Percentiles rank a stretch among this genome's conserved stretches.
Evolutionary conservation across 768 basidiomycete species (phyloP).

Genomic region (Mycena chlorophos): DNA sequence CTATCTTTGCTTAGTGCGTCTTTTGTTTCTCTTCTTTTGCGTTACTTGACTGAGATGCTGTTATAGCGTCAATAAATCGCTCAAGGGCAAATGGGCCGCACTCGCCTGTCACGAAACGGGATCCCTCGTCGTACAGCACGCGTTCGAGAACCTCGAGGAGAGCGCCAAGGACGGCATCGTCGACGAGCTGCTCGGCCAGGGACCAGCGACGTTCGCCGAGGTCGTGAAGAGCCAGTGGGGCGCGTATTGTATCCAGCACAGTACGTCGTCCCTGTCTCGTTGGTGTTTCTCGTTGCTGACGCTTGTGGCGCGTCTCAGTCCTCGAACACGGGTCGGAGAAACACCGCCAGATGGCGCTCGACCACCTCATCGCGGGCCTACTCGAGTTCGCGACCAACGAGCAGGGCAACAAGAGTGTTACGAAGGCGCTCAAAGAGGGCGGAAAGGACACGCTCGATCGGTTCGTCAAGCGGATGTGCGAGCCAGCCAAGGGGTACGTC

Average conservation of each 20-base stretch:
- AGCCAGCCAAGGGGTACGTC: constrained; percentile 75
- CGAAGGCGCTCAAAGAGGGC: constrained; percentile 84
- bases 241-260: constrained; percentile 83
- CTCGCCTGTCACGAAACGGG: constrained; percentile 90
- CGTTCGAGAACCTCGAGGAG: constrained; percentile 83
- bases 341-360: constrained; percentile 74
- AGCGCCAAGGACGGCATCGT: constrained; percentile 84
- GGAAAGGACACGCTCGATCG: constrained; percentile 73
- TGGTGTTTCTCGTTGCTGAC: background rate
- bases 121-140: constrained; percentile 83
- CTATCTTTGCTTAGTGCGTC: constrained; percentile 82
- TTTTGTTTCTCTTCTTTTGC: constrained; percentile 2
- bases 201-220: constrained; percentile 64
- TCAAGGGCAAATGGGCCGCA: constrained; percentile 87
- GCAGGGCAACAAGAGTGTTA: constrained; percentile 86
- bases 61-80: constrained; percentile 77
- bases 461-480: constrained; percentile 81
- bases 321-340: constrained; percentile 81
- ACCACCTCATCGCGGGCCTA: constrained; percentile 73
- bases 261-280: constrained; percentile 42
- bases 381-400: constrained; percentile 80
- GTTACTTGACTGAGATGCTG: constrained; percentile 5
- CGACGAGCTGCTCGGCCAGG: constrained; percentile 78
- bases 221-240: constrained; percentile 90
- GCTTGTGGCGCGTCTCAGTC: constrained; percentile 42